phyloP scores from a whole-genome alignment of 2,329 filamentous ascomycete species.

The Bipolaris cookei region DNA sequence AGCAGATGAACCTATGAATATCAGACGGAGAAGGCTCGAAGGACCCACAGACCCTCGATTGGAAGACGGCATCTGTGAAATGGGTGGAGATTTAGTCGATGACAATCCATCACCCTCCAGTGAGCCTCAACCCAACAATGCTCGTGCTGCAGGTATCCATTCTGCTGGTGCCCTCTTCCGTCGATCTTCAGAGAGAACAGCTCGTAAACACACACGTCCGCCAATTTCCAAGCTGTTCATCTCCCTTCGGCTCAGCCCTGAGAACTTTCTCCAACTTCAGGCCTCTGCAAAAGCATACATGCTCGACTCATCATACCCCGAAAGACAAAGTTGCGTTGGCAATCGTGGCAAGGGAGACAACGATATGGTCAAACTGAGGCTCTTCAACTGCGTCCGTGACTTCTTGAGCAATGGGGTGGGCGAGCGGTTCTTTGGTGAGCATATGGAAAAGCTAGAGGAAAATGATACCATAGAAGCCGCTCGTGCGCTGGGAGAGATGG shows the following conservation, averaged over 20 bases:
- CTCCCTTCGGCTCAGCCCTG: constrained; percentile 62
- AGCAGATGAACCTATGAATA: constrained; percentile 7
- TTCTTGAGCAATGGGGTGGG: constrained; percentile 61
- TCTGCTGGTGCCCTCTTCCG: constrained; percentile 61
- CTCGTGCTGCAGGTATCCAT: constrained; percentile 59
- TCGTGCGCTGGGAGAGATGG: constrained; percentile 51
- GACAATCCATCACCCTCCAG: constrained; percentile 23
- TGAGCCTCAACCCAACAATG: constrained; percentile 44
- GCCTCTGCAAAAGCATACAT: constrained; percentile 64
- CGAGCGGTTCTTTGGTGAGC: constrained; percentile 57
- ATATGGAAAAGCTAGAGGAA: constrained; percentile 41
- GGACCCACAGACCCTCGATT: constrained; percentile 26
- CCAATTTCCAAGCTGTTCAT: constrained; percentile 65
- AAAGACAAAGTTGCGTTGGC: constrained; percentile 63
- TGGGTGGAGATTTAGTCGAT: constrained; percentile 7
- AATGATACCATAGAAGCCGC: constrained; percentile 44
- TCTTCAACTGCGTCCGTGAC: constrained; percentile 63
- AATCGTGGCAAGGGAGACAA: constrained; percentile 62
- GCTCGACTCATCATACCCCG: constrained; percentile 61
- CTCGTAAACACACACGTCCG: constrained; percentile 64
- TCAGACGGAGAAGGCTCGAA: constrained; percentile 33
- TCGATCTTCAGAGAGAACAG: constrained; percentile 46
- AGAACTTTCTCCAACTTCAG: constrained; percentile 63
- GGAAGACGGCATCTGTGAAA: constrained; percentile 5
- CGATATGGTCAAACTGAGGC: constrained; percentile 62